Percentiles rank a stretch among this genome's conserved stretches.
Evolutionary conservation across 495 filamentous ascomycete species (phyloP).

Genomic region (Penicillium chermesinum): DNA sequence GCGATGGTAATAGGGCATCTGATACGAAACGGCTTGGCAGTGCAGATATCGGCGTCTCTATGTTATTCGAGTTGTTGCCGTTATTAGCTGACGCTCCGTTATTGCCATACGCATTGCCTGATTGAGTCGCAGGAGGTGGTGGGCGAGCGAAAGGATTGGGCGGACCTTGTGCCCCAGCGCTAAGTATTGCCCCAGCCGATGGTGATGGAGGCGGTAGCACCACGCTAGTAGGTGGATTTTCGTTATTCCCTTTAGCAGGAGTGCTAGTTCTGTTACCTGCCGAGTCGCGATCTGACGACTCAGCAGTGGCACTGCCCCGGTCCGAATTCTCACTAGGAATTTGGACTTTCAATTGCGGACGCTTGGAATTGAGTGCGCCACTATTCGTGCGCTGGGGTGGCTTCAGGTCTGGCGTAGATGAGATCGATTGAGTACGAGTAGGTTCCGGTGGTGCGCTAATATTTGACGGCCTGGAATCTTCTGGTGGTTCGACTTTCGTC

Average conservation of each 20-base stretch:
- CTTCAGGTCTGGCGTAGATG: conserved; percentile 54
- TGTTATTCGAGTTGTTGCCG: conserved; percentile 64
- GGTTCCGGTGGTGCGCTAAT: conserved; percentile 36
- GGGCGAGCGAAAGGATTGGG: conserved; percentile 94
- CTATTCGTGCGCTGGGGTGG: conserved; percentile 76
- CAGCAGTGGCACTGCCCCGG: conserved; percentile 67
- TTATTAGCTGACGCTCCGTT: conserved; percentile 51
- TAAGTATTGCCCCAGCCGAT: conserved; percentile 75
- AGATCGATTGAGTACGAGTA: conserved; percentile 41
- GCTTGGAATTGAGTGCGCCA: conserved; percentile 52
- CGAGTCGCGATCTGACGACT: conserved; percentile 70
- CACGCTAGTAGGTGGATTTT: conserved; percentile 59
- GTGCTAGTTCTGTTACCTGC: conserved; percentile 52
- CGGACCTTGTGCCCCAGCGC: conserved; percentile 86
- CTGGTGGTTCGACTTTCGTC: conserved; percentile 35
- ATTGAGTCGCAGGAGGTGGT: conserved; percentile 48
- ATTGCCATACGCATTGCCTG: conserved; percentile 48
- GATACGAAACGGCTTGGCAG: conserved; percentile 86
- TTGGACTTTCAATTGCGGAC: conserved; percentile 84
- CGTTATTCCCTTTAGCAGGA: conserved; percentile 46
- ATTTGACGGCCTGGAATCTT: conserved; percentile 44
- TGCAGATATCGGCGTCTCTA: conserved; percentile 96
- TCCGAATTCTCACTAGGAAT: conserved; percentile 90
- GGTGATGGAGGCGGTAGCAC: conserved; percentile 93
- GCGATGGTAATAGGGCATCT: conserved; percentile 77